Evolutionary conservation across 371 early-diverging fungal genomes (phyloP).

Genomic region (Umbelopsis sp.): DNA sequence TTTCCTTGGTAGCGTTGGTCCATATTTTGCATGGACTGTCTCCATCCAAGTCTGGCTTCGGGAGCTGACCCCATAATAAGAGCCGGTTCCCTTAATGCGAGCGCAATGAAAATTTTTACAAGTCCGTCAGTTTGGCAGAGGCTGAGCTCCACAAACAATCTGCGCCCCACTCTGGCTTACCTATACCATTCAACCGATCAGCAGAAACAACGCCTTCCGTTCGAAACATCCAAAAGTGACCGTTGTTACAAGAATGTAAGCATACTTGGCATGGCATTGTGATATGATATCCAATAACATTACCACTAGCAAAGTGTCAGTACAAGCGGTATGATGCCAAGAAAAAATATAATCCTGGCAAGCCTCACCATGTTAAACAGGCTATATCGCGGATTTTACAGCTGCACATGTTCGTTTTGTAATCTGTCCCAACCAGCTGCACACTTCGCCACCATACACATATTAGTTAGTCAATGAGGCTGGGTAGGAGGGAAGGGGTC

Average conservation of each 20-base stretch:
- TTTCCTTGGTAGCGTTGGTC: background rate
- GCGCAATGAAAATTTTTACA: background rate
- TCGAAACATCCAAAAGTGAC: conserved; percentile 98
- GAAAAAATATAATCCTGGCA: too few species aligned
- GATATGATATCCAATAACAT: conserved; percentile 95
- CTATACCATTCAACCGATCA: conserved; percentile 51
- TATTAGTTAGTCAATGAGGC: conserved; percentile 1
- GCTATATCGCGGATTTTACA: conserved; percentile 95
- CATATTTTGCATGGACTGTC: conserved; percentile 24
- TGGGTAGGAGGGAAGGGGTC: background rate
- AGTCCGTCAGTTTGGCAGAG: background rate
- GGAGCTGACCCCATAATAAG: conserved; percentile 54
- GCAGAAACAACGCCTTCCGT: conserved; percentile 73
- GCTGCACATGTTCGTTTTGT: conserved; percentile 88
- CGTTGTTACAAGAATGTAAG: conserved; percentile 92
- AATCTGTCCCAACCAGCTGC: conserved; percentile 89
- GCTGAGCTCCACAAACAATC: conserved; percentile 1
- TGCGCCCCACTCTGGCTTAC: conserved; percentile 24
- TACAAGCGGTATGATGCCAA: too few species aligned
- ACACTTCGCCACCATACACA: conserved; percentile 52
- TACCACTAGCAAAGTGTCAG: conserved; percentile 67
- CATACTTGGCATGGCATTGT: conserved; percentile 94
- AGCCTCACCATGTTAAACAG: conserved; percentile 84
- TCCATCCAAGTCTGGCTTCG: conserved; percentile 51
- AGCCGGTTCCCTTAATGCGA: conserved; percentile 21